These are phyloP conservation scores for Russula foetens DNA, from an alignment of 768 basidiomycete genomes.

Conservation along the genomic window DNA sequence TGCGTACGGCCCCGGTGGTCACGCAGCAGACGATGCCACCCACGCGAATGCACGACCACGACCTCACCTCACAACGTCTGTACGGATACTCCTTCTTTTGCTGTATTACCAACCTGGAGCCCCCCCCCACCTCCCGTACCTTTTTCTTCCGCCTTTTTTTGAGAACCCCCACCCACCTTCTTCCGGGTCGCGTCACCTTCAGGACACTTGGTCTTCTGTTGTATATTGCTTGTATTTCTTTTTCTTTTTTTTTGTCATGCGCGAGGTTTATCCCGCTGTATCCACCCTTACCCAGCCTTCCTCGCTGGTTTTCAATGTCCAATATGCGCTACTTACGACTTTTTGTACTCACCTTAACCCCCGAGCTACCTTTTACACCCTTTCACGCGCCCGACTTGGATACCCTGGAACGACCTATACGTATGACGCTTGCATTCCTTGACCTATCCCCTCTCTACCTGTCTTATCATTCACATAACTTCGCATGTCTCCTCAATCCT, in stretches of 20 bases:
- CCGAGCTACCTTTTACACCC: conserved; percentile 1
- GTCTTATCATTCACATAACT: conserved; percentile 17
- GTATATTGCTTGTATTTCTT: conserved; percentile 19
- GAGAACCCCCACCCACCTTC: conserved; percentile 3
- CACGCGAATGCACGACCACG: conserved; percentile 3
- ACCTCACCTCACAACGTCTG: background rate
- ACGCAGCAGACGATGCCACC: conserved; percentile 1
- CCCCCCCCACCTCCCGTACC: conserved; percentile 11
- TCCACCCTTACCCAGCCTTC: conserved; percentile 3
- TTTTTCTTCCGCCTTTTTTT: background rate
- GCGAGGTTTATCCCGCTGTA: conserved; percentile 18
- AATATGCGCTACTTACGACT: conserved; percentile 15
- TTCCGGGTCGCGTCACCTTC: conserved; percentile 9
- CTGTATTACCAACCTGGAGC: conserved; percentile 14
- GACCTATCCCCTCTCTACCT: background rate
- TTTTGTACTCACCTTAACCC: conserved; percentile 14
- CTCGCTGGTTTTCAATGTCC: conserved; percentile 3
- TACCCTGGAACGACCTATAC: conserved; percentile 20
- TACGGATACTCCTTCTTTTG: conserved; percentile 11
- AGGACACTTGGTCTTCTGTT: conserved; percentile 14
- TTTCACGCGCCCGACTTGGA: conserved; percentile 9
- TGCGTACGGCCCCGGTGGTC: conserved; percentile 10
- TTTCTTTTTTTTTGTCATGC: conserved; percentile 17
- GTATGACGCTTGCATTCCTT: conserved; percentile 17
- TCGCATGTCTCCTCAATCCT: background rate